phyloP scores from a whole-genome alignment of 257 asterid species.

The Solanum corneliomulleri region DNA sequence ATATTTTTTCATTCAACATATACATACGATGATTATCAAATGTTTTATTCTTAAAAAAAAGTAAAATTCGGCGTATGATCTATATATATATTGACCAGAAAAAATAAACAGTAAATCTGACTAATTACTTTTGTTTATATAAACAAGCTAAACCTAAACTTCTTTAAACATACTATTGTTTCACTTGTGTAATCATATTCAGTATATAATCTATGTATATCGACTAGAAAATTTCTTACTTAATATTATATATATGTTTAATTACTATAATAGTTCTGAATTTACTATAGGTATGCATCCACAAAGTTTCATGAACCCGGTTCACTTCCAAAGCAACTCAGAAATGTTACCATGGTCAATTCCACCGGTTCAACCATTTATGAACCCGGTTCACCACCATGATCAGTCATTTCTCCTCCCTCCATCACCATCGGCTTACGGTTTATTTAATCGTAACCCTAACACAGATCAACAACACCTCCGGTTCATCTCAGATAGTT shows the following conservation, averaged over 20 bases:
- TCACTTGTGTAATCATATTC: not conserved
- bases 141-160: conserved; percentile 27
- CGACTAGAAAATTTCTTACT: not conserved
- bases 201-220: not conserved
- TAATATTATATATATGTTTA: conserved; percentile 16
- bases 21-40: conserved; percentile 2
- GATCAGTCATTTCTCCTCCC: conserved; percentile 54
- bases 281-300: conserved; percentile 24
- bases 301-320: conserved; percentile 5
- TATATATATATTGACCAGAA: not conserved
- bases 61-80: not conserved
- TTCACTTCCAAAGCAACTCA: conserved; percentile 7
- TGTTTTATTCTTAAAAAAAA: not conserved
- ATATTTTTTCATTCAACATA: not conserved
- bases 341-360: conserved; percentile 57
- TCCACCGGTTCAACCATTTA: conserved; percentile 29
- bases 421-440: conserved; percentile 37
- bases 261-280: conserved; percentile 10
- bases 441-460: not conserved
- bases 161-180: not conserved
- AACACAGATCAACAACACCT: conserved; percentile 15
- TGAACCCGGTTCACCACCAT: conserved; percentile 28
- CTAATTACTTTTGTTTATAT: not conserved
- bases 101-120: not conserved
- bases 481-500: conserved; percentile 24